phyloP scores from a whole-genome alignment of 768 basidiomycete species.

The Naganishia kalamii region DNA sequence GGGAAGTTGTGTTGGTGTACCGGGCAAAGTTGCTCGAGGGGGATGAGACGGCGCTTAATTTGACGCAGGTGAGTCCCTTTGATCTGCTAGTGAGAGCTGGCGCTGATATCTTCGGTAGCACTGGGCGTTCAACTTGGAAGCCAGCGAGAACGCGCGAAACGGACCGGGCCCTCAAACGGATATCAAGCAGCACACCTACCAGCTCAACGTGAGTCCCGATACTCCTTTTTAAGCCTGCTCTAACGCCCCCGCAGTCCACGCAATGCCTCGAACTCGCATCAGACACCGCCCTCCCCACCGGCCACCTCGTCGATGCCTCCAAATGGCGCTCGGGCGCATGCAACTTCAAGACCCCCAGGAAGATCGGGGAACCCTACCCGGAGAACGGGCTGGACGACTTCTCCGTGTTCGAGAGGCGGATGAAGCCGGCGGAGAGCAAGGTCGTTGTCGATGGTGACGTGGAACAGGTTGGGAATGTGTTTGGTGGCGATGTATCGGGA shows the following conservation, averaged over 20 bases:
- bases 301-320: constrained; percentile 14
- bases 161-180: constrained; percentile 14
- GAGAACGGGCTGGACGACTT: constrained; percentile 24
- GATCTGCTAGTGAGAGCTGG: neutral
- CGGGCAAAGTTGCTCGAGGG: constrained; percentile 23
- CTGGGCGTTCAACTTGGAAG: constrained; percentile 27
- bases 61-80: constrained; percentile 21
- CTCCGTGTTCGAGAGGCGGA: constrained; percentile 23
- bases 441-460: constrained; percentile 4
- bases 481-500: constrained; percentile 10
- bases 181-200: constrained; percentile 15
- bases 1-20: constrained; percentile 21
- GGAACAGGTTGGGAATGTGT: constrained; percentile 15
- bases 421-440: constrained; percentile 11
- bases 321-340: constrained; percentile 13
- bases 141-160: constrained; percentile 10
- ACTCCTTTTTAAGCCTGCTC: neutral
- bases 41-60: constrained; percentile 19
- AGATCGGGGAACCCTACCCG: constrained; percentile 22
- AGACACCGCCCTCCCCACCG: constrained; percentile 22
- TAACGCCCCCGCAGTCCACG: constrained; percentile 2
- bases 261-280: constrained; percentile 17
- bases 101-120: constrained; percentile 4
- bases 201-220: constrained; percentile 7
- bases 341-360: constrained; percentile 14